phyloP scores from a whole-genome alignment of 2,329 filamentous ascomycete species.

The Capronia coronata region DNA sequence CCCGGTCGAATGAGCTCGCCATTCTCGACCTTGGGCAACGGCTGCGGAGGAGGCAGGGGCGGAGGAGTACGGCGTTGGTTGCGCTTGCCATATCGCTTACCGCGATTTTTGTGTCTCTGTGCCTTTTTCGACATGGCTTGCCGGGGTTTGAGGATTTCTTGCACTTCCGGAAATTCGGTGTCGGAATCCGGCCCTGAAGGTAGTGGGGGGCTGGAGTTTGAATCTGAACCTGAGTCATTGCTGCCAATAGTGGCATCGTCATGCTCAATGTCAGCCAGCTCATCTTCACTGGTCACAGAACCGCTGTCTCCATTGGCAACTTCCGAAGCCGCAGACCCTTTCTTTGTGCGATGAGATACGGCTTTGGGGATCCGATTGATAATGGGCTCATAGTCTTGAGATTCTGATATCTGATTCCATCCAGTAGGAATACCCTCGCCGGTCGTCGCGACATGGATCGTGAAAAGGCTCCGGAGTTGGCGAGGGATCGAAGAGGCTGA shows the following conservation, averaged over 20 bases:
- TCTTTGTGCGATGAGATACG: slow-evolving; percentile 24
- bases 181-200: slow-evolving; percentile 32
- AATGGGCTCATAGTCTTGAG: slow-evolving; percentile 21
- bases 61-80: slow-evolving; percentile 13
- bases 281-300: slow-evolving; percentile 33
- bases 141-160: slow-evolving; percentile 20
- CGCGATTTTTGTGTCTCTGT: slow-evolving; percentile 37
- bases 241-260: slow-evolving; percentile 18
- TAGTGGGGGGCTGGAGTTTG: slow-evolving; percentile 14
- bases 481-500: slow-evolving; percentile 54
- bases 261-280: slow-evolving; percentile 28
- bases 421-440: slow-evolving; percentile 62
- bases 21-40: slow-evolving; percentile 35
- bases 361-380: slow-evolving; percentile 17
- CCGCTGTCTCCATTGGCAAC: slow-evolving; percentile 25
- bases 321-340: slow-evolving; percentile 5
- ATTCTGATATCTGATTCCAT: slow-evolving; percentile 50
- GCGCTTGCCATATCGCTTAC: slow-evolving; percentile 28
- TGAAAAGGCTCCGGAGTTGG: slow-evolving; percentile 65
- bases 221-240: slow-evolving; percentile 23
- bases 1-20: slow-evolving; percentile 61
- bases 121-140: slow-evolving; percentile 23
- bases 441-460: slow-evolving; percentile 59
- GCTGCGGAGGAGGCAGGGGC: slow-evolving; percentile 17
- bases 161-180: slow-evolving; percentile 23